Evolutionary conservation across 352 stramenopile species (phyloP).

Genomic region (Pythium catenulatum): DNA sequence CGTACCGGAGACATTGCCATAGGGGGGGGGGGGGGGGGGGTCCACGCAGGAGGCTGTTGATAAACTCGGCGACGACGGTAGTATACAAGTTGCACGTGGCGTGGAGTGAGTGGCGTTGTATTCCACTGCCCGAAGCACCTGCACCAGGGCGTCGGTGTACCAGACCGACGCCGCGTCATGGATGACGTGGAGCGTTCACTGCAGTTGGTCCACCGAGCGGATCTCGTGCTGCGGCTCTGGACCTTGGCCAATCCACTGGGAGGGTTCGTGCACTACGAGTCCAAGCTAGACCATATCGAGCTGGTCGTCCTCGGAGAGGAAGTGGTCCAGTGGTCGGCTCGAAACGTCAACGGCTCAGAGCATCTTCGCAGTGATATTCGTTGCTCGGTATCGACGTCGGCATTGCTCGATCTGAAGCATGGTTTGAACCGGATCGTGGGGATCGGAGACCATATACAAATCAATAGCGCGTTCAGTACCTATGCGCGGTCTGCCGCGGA

Average conservation of each 20-base stretch:
- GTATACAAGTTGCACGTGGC: no score
- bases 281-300: no score
- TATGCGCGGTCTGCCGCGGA: not conserved
- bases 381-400: not conserved
- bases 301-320: no score
- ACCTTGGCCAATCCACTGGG: conserved; percentile 20
- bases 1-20: conserved; percentile 12
- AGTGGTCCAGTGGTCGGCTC: not conserved
- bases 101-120: no score
- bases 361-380: conserved; percentile 21
- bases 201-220: not conserved
- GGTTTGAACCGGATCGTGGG: not conserved
- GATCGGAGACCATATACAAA: not conserved
- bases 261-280: conserved; percentile 14
- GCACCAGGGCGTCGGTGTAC: not conserved
- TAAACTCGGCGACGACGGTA: no score
- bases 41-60: no score
- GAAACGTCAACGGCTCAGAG: not conserved
- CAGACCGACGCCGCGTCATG: conserved; percentile 8
- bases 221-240: not conserved
- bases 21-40: not conserved
- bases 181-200: conserved; percentile 1
- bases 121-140: not conserved
- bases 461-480: not conserved
- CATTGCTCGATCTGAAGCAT: conserved; percentile 1